Percentiles rank a stretch among this genome's conserved stretches.
Evolutionary conservation across 345 rosid species (phyloP).

Genomic region (Viola odorata): DNA sequence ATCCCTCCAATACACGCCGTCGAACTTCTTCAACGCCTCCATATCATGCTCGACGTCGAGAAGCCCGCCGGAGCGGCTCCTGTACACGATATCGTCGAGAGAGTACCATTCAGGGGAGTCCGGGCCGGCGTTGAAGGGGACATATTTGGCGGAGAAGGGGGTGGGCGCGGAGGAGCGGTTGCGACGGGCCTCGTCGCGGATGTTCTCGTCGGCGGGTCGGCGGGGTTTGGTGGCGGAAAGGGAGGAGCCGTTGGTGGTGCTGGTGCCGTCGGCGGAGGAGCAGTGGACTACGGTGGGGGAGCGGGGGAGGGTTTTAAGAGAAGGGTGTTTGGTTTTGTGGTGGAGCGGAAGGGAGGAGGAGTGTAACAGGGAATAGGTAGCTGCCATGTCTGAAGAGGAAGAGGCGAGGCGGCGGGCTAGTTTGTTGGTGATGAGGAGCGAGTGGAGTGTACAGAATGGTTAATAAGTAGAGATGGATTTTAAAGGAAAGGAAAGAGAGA

Average conservation of each 20-base stretch:
- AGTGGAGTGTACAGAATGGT: too few relatives aligned
- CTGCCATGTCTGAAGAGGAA: conserved; percentile 28
- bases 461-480: too few relatives aligned
- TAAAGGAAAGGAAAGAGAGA: too few relatives aligned
- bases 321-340: conserved; percentile 9
- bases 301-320: not conserved
- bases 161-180: conserved; percentile 30
- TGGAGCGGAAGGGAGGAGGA: conserved; percentile 25
- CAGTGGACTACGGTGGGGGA: conserved; percentile 28
- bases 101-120: conserved; percentile 59
- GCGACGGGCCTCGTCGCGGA: conserved; percentile 71
- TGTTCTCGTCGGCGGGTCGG: conserved; percentile 34
- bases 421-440: not conserved
- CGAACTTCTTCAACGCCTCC: conserved; percentile 57
- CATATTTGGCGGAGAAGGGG: conserved; percentile 65
- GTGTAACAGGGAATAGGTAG: conserved; percentile 19
- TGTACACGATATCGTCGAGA: conserved; percentile 83
- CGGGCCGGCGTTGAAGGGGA: conserved; percentile 58
- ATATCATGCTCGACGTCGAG: conserved; percentile 82
- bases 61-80: conserved; percentile 72
- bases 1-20: conserved; percentile 69
- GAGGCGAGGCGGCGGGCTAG: conserved; percentile 7
- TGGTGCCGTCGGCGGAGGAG: conserved; percentile 14
- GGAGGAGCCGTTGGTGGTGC: conserved; percentile 20
- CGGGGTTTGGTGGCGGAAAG: conserved; percentile 24